Percentiles rank a stretch among this genome's conserved stretches.
Evolutionary conservation across 2,329 filamentous ascomycete genomes (phyloP).

Genomic region (Pseudogymnoascus sp.): DNA sequence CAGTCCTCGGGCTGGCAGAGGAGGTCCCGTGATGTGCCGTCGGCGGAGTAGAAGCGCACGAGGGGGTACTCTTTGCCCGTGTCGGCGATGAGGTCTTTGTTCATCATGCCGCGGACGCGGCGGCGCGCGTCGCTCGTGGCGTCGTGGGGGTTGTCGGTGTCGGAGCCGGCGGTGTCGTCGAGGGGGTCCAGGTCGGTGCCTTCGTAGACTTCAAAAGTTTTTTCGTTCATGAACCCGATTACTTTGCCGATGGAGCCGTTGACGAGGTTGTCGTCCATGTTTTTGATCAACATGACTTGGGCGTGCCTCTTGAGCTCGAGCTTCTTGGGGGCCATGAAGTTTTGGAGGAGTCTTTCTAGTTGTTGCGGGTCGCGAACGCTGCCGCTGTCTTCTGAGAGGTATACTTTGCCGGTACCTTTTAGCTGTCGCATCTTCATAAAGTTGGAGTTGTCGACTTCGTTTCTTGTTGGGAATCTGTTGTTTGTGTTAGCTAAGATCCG

Average conservation of each 20-base stretch:
- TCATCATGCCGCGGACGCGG: slow-evolving; percentile 36
- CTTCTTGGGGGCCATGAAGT: slow-evolving; percentile 83
- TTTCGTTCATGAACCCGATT: slow-evolving; percentile 66
- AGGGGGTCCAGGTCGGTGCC: slow-evolving; percentile 47
- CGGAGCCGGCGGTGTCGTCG: slow-evolving; percentile 32
- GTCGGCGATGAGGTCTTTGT: slow-evolving; percentile 37
- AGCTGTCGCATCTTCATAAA: slow-evolving; percentile 62
- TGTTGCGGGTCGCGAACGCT: slow-evolving; percentile 53
- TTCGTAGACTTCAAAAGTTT: slow-evolving; percentile 49
- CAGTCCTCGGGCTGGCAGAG: slow-evolving; percentile 82
- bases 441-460: slow-evolving; percentile 86
- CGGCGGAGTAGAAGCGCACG: slow-evolving; percentile 72
- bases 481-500: slow-evolving; percentile 19
- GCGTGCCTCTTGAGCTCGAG: slow-evolving; percentile 83
- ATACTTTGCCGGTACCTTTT: slow-evolving; percentile 58
- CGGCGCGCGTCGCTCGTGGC: slow-evolving; percentile 33
- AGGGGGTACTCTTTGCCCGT: slow-evolving; percentile 63
- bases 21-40: slow-evolving; percentile 67
- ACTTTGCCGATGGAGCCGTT: slow-evolving; percentile 92
- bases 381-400: slow-evolving; percentile 68
- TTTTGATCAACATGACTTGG: slow-evolving; percentile 99
- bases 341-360: slow-evolving; percentile 70
- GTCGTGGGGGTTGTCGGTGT: slow-evolving; percentile 37
- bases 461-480: slow-evolving; percentile 70
- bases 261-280: slow-evolving; percentile 86